Conservation (phyloP, 2,329 filamentous ascomycete species). For the Pochonia chlamydosporia region DNA sequence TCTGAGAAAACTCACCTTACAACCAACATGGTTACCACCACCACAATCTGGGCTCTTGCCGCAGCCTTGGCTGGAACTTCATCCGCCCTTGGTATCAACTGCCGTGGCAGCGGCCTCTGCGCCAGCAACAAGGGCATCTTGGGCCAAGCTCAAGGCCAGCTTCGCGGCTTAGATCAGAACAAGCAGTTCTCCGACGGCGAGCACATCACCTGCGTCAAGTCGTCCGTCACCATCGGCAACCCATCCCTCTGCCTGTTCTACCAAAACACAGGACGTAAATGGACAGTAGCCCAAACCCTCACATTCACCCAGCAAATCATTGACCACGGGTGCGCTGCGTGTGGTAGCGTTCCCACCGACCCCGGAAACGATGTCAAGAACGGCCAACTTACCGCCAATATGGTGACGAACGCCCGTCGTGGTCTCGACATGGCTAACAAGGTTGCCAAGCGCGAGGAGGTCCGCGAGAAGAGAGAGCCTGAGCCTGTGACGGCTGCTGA, state of each 20-base stretch:
- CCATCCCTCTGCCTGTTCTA: slow-evolving; percentile 10
- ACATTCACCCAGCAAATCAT: slow-evolving; percentile 4
- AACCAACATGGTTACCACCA: too few species aligned
- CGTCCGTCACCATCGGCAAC: slow-evolving; percentile 6
- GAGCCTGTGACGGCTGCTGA: neutral
- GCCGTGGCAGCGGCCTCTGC: slow-evolving; percentile 11
- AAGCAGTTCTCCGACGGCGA: slow-evolving; percentile 7
- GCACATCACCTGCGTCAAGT: slow-evolving; percentile 9
- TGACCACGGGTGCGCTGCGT: neutral
- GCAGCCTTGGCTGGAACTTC: neutral
- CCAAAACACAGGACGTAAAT: slow-evolving; percentile 10
- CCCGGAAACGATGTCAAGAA: slow-evolving; percentile 11
- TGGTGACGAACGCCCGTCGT: slow-evolving; percentile 10
- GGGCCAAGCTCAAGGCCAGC: slow-evolving; percentile 7
- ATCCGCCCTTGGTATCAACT: slow-evolving; percentile 11
- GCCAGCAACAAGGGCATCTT: slow-evolving; percentile 9
- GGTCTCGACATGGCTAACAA: neutral
- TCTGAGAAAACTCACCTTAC: too few species aligned
- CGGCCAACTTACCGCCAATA: slow-evolving; percentile 11
- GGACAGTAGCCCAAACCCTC: slow-evolving; percentile 11
- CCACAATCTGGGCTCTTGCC: neutral
- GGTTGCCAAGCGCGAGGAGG: neutral
- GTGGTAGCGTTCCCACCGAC: slow-evolving; percentile 3
- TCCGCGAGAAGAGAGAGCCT: too few species aligned
- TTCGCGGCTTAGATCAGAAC: slow-evolving; percentile 10